These are phyloP conservation scores for Tolypocladium pustulatum DNA, from an alignment of 2,329 filamentous ascomycete genomes.

Conservation along the genomic window DNA sequence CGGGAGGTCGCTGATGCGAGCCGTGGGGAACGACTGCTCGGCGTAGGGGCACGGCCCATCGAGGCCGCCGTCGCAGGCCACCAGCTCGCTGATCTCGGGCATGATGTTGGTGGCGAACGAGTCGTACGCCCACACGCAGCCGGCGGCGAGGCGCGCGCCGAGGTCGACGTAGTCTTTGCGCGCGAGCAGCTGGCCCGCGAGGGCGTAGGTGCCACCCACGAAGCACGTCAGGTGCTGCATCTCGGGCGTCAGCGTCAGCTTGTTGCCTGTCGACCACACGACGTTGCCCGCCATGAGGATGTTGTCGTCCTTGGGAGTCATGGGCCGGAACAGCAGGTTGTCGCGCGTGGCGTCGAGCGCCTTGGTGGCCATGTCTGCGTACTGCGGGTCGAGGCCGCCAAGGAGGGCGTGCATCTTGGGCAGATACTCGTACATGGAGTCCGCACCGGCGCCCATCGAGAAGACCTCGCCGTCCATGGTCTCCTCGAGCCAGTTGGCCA, in stretches of 20 bases:
- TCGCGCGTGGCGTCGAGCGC: constrained; percentile 52
- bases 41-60: constrained; percentile 25
- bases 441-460: constrained; percentile 33
- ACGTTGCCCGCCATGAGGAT: constrained; percentile 47
- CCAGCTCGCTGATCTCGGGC: constrained; percentile 35
- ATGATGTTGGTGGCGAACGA: constrained; percentile 40
- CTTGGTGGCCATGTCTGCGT: constrained; percentile 52
- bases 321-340: constrained; percentile 57
- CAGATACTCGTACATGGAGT: constrained; percentile 49
- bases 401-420: constrained; percentile 52
- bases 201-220: constrained; percentile 57
- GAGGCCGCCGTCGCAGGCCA: constrained; percentile 22
- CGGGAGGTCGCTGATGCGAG: constrained; percentile 17
- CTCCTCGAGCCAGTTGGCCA: constrained; percentile 49
- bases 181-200: constrained; percentile 52
- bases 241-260: constrained; percentile 19
- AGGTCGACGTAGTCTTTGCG: constrained; percentile 33
- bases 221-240: constrained; percentile 59
- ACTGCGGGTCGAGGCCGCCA: constrained; percentile 52
- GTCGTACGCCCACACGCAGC: constrained; percentile 45
- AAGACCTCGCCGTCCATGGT: constrained; percentile 28
- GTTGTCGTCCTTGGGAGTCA: constrained; percentile 47
- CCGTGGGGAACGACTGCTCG: constrained; percentile 11
- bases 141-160: constrained; percentile 37
- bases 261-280: constrained; percentile 13